Conservation (phyloP, 352 stramenopile species). For the Phytopythium boreale region DNA sequence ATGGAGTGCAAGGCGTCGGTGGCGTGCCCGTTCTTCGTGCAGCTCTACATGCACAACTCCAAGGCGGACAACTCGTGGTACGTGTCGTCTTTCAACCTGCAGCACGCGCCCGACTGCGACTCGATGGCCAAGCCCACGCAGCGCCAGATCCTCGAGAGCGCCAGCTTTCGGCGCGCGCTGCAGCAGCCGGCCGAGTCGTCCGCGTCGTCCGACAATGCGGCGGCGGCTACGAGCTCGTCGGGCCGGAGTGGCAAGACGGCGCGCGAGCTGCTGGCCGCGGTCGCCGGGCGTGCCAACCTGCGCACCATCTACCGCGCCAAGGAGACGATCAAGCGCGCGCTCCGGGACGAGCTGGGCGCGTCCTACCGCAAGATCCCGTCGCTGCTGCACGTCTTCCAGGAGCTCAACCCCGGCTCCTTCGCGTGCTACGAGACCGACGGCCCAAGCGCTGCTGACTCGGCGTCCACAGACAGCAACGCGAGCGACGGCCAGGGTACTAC, state of each 20-base stretch:
- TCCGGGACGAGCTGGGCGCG: slow-evolving; percentile 27
- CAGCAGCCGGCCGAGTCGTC: slow-evolving; percentile 9
- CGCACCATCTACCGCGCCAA: slow-evolving; percentile 61
- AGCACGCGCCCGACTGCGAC: slow-evolving; percentile 37
- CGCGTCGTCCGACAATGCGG: slow-evolving; percentile 7
- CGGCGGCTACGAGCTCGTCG: no score
- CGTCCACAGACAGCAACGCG: background rate
- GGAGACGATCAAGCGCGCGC: slow-evolving; percentile 32
- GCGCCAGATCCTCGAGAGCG: slow-evolving; percentile 47
- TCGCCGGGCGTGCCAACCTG: slow-evolving; percentile 39
- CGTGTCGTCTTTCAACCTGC: slow-evolving; percentile 46
- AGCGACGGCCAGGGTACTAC: slow-evolving; percentile 13
- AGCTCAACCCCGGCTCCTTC: slow-evolving; percentile 36
- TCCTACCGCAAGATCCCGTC: slow-evolving; percentile 44
- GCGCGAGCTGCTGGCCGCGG: slow-evolving; percentile 26
- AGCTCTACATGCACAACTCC: slow-evolving; percentile 60
- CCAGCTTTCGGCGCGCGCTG: slow-evolving; percentile 37
- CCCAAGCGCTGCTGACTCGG: background rate
- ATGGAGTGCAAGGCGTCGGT: slow-evolving; percentile 40
- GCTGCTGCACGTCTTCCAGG: slow-evolving; percentile 29
- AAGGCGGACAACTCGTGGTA: slow-evolving; percentile 57
- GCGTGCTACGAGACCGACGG: slow-evolving; percentile 14
- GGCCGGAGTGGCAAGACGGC: slow-evolving; percentile 18
- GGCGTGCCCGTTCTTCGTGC: slow-evolving; percentile 61
- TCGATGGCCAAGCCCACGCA: slow-evolving; percentile 53